Evolutionary conservation across 2,329 filamentous ascomycete species (phyloP).

Genomic region (Mycosphaerella sp.): DNA sequence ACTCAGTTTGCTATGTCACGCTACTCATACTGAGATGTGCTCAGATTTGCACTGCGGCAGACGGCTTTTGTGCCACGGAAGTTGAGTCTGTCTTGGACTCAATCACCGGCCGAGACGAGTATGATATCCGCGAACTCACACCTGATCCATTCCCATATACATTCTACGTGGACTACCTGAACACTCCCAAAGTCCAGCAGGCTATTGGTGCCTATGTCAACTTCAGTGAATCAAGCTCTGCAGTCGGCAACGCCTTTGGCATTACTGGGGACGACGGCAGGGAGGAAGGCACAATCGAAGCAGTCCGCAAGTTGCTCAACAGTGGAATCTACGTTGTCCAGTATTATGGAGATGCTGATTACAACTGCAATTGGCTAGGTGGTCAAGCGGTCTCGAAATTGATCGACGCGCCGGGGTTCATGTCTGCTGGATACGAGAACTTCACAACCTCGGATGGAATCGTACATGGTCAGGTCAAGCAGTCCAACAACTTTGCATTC

Average conservation of each 20-base stretch:
- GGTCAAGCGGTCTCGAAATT: conserved; percentile 39
- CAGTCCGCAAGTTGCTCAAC: conserved; percentile 36
- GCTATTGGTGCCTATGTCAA: conserved; percentile 57
- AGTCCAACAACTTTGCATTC: conserved; percentile 48
- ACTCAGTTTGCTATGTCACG: conserved; percentile 9
- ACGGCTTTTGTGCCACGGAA: conserved; percentile 50
- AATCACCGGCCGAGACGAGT: conserved; percentile 52
- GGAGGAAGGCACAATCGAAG: conserved; percentile 40
- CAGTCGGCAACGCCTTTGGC: conserved; percentile 43
- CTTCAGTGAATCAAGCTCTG: conserved; percentile 45
- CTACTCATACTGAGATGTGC: not conserved
- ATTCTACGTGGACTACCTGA: conserved; percentile 51
- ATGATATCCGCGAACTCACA: conserved; percentile 52
- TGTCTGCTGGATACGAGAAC: conserved; percentile 45
- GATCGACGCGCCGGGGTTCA: conserved; percentile 40
- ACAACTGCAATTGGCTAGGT: conserved; percentile 45
- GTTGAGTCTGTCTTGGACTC: conserved; percentile 50
- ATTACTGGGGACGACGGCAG: conserved; percentile 48
- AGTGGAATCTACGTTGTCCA: conserved; percentile 40
- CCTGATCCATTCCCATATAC: conserved; percentile 54
- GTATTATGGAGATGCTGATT: conserved; percentile 47
- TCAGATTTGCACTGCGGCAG: conserved; percentile 47
- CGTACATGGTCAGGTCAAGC: conserved; percentile 50
- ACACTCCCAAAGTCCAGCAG: conserved; percentile 48
- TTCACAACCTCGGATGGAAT: conserved; percentile 36